Percentiles rank a stretch among this genome's conserved stretches.
phyloP scores from a whole-genome alignment of 495 filamentous ascomycete genomes.

The Trichoderma asperelloides region DNA sequence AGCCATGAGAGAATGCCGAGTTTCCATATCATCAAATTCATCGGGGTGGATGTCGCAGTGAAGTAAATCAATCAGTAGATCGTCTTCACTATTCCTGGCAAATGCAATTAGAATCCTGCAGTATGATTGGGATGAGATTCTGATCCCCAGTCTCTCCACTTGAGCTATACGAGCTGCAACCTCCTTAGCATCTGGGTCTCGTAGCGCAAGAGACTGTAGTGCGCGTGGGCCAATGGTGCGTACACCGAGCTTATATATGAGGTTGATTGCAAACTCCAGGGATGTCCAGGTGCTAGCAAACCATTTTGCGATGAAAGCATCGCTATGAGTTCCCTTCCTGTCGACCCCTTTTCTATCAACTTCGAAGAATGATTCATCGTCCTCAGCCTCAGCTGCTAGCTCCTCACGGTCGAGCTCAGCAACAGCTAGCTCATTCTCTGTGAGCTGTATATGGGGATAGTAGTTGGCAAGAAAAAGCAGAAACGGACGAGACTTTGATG shows the following conservation, averaged over 20 bases:
- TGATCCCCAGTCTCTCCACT: constrained; percentile 50
- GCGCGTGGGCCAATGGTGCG: constrained; percentile 61
- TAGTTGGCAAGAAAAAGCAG: constrained; percentile 28
- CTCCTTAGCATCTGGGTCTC: constrained; percentile 44
- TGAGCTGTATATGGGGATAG: constrained; percentile 13
- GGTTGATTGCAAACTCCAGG: constrained; percentile 54
- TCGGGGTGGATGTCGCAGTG: constrained; percentile 69
- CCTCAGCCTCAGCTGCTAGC: background rate
- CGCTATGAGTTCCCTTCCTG: constrained; percentile 32
- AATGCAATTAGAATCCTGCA: constrained; percentile 49
- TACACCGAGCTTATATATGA: constrained; percentile 56
- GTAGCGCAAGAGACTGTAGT: constrained; percentile 58
- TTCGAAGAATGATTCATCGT: background rate
- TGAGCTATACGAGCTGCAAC: constrained; percentile 46
- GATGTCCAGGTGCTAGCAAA: constrained; percentile 63
- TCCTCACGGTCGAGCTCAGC: background rate
- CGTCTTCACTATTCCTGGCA: constrained; percentile 42
- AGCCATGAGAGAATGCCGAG: constrained; percentile 40
- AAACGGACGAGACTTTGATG: constrained; percentile 25
- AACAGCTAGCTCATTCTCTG: background rate
- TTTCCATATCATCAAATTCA: constrained; percentile 50
- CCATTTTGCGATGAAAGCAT: constrained; percentile 58
- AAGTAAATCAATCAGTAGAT: constrained; percentile 51
- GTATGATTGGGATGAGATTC: constrained; percentile 49
- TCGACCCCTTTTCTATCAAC: background rate